Percentiles rank a stretch among this genome's conserved stretches.
Evolutionary conservation across 2,329 filamentous ascomycete genomes (phyloP).

Genomic region (Lasiodiplodia sp.): DNA sequence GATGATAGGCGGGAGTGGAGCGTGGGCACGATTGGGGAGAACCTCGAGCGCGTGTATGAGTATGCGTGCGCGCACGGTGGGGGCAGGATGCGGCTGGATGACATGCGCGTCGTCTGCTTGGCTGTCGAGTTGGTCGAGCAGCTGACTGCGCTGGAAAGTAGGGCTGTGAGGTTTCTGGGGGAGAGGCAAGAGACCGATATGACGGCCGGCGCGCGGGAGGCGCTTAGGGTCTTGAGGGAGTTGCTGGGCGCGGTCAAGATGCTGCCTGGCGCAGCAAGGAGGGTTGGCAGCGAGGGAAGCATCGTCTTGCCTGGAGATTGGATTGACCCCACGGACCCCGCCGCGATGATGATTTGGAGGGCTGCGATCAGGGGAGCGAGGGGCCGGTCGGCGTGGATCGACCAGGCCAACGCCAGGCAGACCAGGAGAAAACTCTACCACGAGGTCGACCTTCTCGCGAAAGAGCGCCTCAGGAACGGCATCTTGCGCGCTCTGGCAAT

Average conservation of each 20-base stretch:
- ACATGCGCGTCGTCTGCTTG: rapidly evolving
- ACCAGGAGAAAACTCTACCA: no score
- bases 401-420: no score
- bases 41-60: not conserved
- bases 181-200: not conserved
- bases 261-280: rapidly evolving
- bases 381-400: no score
- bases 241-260: not conserved
- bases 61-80: no score
- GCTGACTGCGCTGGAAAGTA: not conserved
- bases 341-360: no score
- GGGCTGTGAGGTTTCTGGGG: not conserved
- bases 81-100: not conserved
- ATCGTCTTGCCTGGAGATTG: not conserved
- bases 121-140: not conserved
- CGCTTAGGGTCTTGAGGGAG: rapidly evolving
- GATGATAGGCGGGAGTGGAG: no score
- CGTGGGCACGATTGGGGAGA: no score
- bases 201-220: not conserved
- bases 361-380: no score
- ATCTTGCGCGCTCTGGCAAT: no score
- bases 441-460: no score
- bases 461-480: no score
- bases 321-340: no score
- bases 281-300: rapidly evolving